Evolutionary conservation across 2,329 filamentous ascomycete species (phyloP).

Genomic region (Fusarium tuaranense): DNA sequence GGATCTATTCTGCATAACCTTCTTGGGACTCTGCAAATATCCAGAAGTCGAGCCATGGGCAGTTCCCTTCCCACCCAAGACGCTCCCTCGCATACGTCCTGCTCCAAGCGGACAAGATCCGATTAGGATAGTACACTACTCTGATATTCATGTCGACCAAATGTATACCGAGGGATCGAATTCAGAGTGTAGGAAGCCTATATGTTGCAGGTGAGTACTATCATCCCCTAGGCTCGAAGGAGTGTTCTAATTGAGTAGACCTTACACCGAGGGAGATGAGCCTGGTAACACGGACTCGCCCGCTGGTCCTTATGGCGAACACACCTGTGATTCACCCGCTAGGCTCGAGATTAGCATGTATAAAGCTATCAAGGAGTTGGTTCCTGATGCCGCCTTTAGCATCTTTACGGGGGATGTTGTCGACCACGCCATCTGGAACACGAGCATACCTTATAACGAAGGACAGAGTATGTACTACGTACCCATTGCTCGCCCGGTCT

Average conservation of each 20-base stretch:
- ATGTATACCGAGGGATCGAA: conserved; percentile 65
- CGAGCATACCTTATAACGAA: conserved; percentile 49
- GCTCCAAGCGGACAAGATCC: conserved; percentile 58
- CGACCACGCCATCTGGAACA: conserved; percentile 64
- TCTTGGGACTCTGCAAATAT: conserved; percentile 66
- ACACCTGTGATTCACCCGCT: conserved; percentile 64
- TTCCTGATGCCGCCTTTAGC: conserved; percentile 62
- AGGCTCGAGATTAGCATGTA: conserved; percentile 67
- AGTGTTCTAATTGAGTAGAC: conserved; percentile 42
- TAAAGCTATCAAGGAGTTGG: conserved; percentile 59
- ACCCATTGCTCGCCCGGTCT: too few relatives aligned
- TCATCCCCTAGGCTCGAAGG: too few relatives aligned
- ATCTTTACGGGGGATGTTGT: conserved; percentile 71
- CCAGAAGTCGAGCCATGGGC: conserved; percentile 58
- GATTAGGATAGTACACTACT: conserved; percentile 68
- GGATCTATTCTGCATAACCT: conserved; percentile 62
- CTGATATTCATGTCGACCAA: conserved; percentile 70
- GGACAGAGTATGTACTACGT: conserved; percentile 43
- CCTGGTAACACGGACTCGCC: conserved; percentile 62
- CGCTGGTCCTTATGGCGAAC: conserved; percentile 64
- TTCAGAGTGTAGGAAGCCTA: conserved; percentile 67
- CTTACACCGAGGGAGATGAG: conserved; percentile 59
- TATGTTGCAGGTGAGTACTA: conserved; percentile 64
- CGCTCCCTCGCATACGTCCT: conserved; percentile 52
- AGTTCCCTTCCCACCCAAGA: conserved; percentile 57